These are phyloP conservation scores for Pseudogymnoascus sp. DNA, from an alignment of 2,329 filamentous ascomycete genomes.

Conservation along the genomic window DNA sequence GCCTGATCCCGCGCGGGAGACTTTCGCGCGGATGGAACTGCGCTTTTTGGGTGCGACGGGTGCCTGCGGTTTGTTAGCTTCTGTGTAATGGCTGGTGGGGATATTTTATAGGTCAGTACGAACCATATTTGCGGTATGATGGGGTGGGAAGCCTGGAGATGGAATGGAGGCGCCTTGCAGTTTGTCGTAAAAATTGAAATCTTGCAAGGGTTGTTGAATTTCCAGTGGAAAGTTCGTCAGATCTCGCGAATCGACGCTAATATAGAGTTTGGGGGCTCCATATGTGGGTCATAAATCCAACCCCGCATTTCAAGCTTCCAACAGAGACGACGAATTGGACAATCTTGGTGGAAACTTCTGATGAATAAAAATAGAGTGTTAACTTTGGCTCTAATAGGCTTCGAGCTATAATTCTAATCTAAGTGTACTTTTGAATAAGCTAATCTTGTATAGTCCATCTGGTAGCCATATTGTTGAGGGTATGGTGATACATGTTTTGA, in stretches of 20 bases:
- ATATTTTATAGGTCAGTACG: background rate
- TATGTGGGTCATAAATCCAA: background rate
- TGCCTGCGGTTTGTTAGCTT: constrained; percentile 29
- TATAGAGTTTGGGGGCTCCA: background rate
- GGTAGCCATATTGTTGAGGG: background rate
- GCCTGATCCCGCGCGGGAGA: constrained; percentile 40
- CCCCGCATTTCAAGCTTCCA: constrained; percentile 4
- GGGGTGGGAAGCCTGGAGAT: background rate
- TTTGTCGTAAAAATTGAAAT: constrained; percentile 5
- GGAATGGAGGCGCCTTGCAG: background rate
- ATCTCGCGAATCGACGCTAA: constrained; percentile 10
- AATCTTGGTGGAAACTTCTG: background rate
- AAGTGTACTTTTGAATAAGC: background rate
- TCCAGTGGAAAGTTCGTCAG: constrained; percentile 7
- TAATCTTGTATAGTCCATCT: background rate
- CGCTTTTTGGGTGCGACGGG: constrained; percentile 37
- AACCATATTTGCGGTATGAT: constrained; percentile 15
- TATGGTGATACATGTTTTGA: background rate
- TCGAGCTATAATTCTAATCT: background rate
- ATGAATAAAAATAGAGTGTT: background rate
- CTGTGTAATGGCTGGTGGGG: background rate
- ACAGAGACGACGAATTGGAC: background rate
- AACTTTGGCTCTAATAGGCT: background rate
- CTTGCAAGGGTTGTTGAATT: constrained; percentile 4
- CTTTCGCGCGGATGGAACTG: constrained; percentile 48